phyloP scores from a whole-genome alignment of 2,329 filamentous ascomycete species.

The Fusarium tjaetaba region DNA sequence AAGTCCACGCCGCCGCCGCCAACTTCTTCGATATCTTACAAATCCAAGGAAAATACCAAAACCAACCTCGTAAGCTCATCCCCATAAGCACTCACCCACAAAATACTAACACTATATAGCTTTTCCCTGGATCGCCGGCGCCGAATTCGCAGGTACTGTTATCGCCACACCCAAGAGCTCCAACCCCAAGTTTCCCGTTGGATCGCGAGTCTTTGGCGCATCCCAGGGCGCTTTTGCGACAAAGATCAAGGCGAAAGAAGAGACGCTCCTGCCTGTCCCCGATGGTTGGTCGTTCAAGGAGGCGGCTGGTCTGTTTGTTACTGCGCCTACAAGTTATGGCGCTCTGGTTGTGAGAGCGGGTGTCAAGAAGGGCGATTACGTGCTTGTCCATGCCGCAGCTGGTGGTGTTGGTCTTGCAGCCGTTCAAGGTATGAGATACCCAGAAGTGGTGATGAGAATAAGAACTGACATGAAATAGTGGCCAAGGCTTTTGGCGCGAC shows the following conservation, averaged over 20 bases:
- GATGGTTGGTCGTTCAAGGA: constrained; percentile 84
- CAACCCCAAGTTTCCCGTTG: constrained; percentile 74
- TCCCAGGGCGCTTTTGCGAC: constrained; percentile 88
- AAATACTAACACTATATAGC: constrained; percentile 50
- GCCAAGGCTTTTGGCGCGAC: constrained; percentile 92
- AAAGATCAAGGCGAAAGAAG: constrained; percentile 73
- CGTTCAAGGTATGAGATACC: constrained; percentile 70
- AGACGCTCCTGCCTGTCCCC: constrained; percentile 77
- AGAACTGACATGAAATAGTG: constrained; percentile 54
- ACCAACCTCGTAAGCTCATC: constrained; percentile 72
- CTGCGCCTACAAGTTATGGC: constrained; percentile 88
- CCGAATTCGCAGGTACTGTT: constrained; percentile 86
- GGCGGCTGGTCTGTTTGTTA: constrained; percentile 90
- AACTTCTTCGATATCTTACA: constrained; percentile 99
- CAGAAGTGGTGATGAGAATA: accelerated
- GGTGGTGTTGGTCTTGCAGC: constrained; percentile 92
- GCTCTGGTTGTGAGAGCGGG: constrained; percentile 81
- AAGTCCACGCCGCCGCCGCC: constrained; percentile 85
- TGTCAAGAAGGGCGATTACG: constrained; percentile 82
- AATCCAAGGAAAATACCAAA: constrained; percentile 94
- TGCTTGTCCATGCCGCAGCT: constrained; percentile 91
- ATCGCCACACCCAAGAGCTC: constrained; percentile 69
- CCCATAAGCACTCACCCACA: background rate
- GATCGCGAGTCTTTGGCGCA: constrained; percentile 87
- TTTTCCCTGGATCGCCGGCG: constrained; percentile 87